Evolutionary conservation across 805 yeast species (phyloP).

Genomic region (Nakazawaea ishiwadae): DNA sequence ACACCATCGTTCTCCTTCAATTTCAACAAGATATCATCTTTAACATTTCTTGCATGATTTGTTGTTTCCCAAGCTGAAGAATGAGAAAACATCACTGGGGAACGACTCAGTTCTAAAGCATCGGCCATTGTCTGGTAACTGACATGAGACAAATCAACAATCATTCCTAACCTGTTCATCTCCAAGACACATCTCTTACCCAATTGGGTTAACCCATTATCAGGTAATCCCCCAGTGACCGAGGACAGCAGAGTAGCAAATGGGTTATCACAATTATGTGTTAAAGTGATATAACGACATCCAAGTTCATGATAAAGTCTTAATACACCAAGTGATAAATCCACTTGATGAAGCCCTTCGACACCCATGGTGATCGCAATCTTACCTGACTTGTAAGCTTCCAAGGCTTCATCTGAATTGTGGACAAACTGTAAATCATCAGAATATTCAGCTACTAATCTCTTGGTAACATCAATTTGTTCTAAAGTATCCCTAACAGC

Average conservation of each 20-base stretch:
- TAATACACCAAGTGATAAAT: slow-evolving; percentile 42
- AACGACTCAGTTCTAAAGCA: slow-evolving; percentile 30
- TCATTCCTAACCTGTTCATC: slow-evolving; percentile 50
- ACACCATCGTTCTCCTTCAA: slow-evolving; percentile 42
- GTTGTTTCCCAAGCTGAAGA: slow-evolving; percentile 37
- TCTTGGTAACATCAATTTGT: slow-evolving; percentile 45
- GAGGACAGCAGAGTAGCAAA: slow-evolving; percentile 53
- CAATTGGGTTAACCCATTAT: slow-evolving; percentile 36
- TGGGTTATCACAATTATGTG: slow-evolving; percentile 55
- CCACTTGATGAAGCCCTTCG: slow-evolving; percentile 52
- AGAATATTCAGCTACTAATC: slow-evolving; percentile 38
- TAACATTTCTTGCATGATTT: slow-evolving; percentile 42
- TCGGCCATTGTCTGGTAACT: slow-evolving; percentile 44
- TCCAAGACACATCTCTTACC: slow-evolving; percentile 39
- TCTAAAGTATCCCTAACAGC: slow-evolving; percentile 51
- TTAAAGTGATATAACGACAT: slow-evolving; percentile 48
- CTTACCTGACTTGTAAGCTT: slow-evolving; percentile 26
- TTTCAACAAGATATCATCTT: slow-evolving; percentile 37
- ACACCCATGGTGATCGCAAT: slow-evolving; percentile 47
- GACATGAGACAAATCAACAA: slow-evolving; percentile 47
- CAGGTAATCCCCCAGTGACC: slow-evolving; percentile 39
- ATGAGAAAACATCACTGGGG: slow-evolving; percentile 49
- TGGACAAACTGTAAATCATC: slow-evolving; percentile 34
- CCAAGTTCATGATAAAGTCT: slow-evolving; percentile 46
- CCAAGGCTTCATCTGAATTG: slow-evolving; percentile 36